Conservation (phyloP, 371 early-diverging fungal genomes). For the Mucor racemosus region DNA sequence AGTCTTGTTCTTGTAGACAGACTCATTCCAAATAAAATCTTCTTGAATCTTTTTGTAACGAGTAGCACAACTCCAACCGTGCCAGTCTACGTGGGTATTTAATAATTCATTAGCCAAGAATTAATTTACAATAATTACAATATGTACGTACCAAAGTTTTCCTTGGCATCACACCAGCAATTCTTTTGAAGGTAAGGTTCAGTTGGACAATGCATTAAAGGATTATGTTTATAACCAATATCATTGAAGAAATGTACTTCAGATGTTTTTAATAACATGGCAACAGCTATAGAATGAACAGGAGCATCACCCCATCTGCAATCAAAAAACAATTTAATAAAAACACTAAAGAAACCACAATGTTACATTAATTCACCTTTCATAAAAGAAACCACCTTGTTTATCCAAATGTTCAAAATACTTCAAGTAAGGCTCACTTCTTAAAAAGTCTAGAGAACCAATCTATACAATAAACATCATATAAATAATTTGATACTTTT, state of each 20-base stretch:
- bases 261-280: conserved; percentile 74
- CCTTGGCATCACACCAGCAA: conserved; percentile 56
- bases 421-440: conserved; percentile 71
- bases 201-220: conserved; percentile 70
- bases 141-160: conserved; percentile 55
- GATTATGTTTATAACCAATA: conserved; percentile 81
- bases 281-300: conserved; percentile 90
- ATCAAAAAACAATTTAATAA: no score
- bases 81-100: conserved; percentile 34
- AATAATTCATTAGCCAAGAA: neutral
- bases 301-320: conserved; percentile 65
- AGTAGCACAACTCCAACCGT: conserved; percentile 45
- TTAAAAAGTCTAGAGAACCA: conserved; percentile 78
- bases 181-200: conserved; percentile 54
- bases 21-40: conserved; percentile 39
- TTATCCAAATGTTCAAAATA: conserved; percentile 85
- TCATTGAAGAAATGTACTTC: conserved; percentile 94
- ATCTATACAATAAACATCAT: conserved; percentile 58
- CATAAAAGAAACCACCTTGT: conserved; percentile 92
- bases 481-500: neutral
- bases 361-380: conserved; percentile 54
- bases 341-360: neutral
- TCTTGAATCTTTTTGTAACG: conserved; percentile 30
- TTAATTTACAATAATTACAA: conserved; percentile 72
- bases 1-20: conserved; percentile 32